Percentiles rank a stretch among this genome's conserved stretches.
phyloP scores from a whole-genome alignment of 805 yeast genomes.

The Saccharomycopsis babjevae region DNA sequence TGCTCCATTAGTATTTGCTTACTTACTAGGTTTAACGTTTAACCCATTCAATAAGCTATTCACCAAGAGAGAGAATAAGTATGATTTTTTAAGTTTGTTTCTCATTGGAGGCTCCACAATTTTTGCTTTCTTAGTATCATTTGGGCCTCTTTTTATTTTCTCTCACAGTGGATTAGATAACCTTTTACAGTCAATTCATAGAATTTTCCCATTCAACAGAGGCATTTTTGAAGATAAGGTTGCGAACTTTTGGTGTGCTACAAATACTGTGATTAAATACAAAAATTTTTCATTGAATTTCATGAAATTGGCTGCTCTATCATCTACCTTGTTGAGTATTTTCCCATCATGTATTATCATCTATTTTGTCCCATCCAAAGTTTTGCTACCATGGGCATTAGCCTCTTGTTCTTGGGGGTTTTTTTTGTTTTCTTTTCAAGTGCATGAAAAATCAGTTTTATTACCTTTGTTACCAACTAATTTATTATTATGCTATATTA shows the following conservation, averaged over 20 bases:
- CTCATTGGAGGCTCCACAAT: conserved; percentile 58
- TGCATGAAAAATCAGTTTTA: conserved; percentile 87
- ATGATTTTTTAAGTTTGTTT: conserved; percentile 49
- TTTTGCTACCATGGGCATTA: conserved; percentile 58
- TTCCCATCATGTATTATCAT: conserved; percentile 45
- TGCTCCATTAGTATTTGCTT: conserved; percentile 80
- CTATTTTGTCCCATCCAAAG: conserved; percentile 36
- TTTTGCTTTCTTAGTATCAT: conserved; percentile 37
- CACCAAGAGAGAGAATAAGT: conserved; percentile 6
- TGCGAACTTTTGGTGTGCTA: conserved; percentile 96
- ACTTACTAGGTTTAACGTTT: conserved; percentile 35
- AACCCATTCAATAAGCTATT: conserved; percentile 18
- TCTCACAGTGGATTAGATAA: conserved; percentile 27
- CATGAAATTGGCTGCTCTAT: conserved; percentile 48
- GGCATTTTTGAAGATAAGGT: conserved; percentile 97
- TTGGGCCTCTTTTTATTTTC: conserved; percentile 50
- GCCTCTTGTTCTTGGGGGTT: conserved; percentile 81
- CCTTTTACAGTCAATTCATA: conserved; percentile 42
- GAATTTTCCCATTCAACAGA: conserved; percentile 87
- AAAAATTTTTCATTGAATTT: conserved; percentile 44
- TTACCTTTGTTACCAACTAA: conserved; percentile 83
- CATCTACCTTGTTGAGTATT: conserved; percentile 42
- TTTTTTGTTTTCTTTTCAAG: conserved; percentile 86
- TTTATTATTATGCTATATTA: conserved; percentile 41
- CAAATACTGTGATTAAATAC: conserved; percentile 69